Evolutionary conservation across 805 yeast species (phyloP).

Genomic region (Hanseniaspora taiwanica): DNA sequence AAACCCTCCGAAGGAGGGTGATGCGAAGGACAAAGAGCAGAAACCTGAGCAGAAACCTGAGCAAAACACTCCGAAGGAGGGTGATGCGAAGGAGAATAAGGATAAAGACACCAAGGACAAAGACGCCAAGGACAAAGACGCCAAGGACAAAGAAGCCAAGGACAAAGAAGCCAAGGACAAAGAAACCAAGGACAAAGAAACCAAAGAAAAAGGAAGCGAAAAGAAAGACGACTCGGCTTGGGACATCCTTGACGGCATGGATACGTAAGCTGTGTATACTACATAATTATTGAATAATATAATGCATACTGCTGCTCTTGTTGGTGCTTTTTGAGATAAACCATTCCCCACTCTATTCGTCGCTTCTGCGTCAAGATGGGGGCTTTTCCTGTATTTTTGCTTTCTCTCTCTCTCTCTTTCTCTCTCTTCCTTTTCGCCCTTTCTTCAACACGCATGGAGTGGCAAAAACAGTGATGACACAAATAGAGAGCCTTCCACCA

Average conservation of each 20-base stretch:
- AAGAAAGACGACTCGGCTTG: constrained; percentile 1
- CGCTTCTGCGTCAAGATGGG: too few relatives aligned
- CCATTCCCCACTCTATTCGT: too few relatives aligned
- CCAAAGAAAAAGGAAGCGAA: not conserved
- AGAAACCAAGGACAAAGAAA: not conserved
- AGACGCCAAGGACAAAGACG: constrained; percentile 3
- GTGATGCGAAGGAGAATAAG: constrained; percentile 1
- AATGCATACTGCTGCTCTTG: too few relatives aligned
- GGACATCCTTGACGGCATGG: not conserved
- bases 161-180: not conserved
- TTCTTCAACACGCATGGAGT: not conserved
- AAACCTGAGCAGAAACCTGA: too few relatives aligned
- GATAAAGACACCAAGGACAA: constrained; percentile 1
- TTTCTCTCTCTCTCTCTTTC: too few relatives aligned
- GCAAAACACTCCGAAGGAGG: not conserved
- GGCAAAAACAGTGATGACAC: too few relatives aligned
- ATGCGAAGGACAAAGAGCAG: not conserved
- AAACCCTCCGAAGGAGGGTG: not conserved
- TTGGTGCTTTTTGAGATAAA: too few relatives aligned
- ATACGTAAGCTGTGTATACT: too few relatives aligned
- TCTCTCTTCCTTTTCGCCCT: not conserved
- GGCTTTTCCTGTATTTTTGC: too few relatives aligned
- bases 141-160: not conserved
- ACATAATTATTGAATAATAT: too few relatives aligned
- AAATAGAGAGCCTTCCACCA: not conserved